A percentile compares a stretch with the other conserved stretches of the same genome.
Evolutionary conservation across 2,329 filamentous ascomycete genomes (phyloP).

Genomic region (Diaporthe sp.): DNA sequence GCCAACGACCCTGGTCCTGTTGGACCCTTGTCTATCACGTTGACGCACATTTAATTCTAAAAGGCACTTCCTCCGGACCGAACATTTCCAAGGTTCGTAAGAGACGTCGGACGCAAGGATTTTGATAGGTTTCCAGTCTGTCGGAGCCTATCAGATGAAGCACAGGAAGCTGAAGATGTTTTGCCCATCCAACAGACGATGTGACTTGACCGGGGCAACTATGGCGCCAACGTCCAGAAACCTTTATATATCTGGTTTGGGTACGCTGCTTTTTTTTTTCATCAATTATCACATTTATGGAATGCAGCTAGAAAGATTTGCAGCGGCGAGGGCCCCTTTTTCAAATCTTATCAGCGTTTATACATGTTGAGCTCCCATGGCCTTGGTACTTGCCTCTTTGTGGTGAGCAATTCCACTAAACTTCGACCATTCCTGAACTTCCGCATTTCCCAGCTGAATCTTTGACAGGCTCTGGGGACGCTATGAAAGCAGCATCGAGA

Average conservation of each 20-base stretch:
- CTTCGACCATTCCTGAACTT: accelerated
- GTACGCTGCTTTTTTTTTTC: no score
- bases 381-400: background rate
- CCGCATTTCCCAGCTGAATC: background rate
- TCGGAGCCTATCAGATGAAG: background rate
- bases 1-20: background rate
- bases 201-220: background rate
- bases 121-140: background rate
- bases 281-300: no score
- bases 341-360: background rate
- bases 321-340: no score
- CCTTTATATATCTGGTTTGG: no score
- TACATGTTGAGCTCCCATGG: background rate
- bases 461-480: background rate
- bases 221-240: background rate
- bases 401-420: background rate
- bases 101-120: background rate
- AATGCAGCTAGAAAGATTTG: background rate
- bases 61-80: background rate
- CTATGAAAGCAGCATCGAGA: background rate
- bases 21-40: background rate
- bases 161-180: background rate
- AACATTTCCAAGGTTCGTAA: background rate
- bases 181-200: background rate
- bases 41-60: no score